phyloP scores from a whole-genome alignment of 2,329 filamentous ascomycete species.

The Paraphoma sp. region DNA sequence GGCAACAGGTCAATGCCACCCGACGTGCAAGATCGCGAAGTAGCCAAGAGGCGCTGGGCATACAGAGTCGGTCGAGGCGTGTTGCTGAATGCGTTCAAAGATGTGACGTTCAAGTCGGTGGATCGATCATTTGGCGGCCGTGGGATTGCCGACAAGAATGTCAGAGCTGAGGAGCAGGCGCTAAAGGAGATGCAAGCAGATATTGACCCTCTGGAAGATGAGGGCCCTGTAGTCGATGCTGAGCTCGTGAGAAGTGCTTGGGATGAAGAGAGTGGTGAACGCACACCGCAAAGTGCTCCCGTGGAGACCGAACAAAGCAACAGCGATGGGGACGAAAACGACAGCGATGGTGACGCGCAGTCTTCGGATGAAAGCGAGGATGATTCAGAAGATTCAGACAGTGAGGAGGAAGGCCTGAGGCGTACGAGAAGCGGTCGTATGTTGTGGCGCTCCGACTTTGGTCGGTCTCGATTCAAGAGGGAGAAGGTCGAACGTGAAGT shows the following conservation, averaged over 20 bases:
- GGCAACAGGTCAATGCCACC: constrained; percentile 22
- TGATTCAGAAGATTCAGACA: constrained; percentile 34
- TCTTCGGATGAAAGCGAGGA: constrained; percentile 13
- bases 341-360: constrained; percentile 2
- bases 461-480: constrained; percentile 52
- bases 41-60: constrained; percentile 63
- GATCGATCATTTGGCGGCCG: constrained; percentile 68
- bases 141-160: constrained; percentile 52
- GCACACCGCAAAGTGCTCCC: not conserved
- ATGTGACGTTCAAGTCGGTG: constrained; percentile 63
- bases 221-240: constrained; percentile 50
- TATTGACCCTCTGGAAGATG: constrained; percentile 55
- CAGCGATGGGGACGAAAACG: constrained; percentile 36
- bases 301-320: constrained; percentile 36
- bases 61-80: constrained; percentile 65
- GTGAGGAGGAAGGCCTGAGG: constrained; percentile 39
- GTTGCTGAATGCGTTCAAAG: constrained; percentile 63
- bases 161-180: constrained; percentile 51
- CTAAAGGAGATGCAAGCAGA: constrained; percentile 52
- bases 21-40: constrained; percentile 52
- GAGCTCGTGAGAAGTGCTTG: constrained; percentile 27
- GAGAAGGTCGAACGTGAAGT: constrained; percentile 61
- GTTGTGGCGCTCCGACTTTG: constrained; percentile 58
- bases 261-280: constrained; percentile 9
- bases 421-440: constrained; percentile 48